phyloP scores from a whole-genome alignment of 2,329 filamentous ascomycete genomes.

The Colletotrichum gloeosporioides region DNA sequence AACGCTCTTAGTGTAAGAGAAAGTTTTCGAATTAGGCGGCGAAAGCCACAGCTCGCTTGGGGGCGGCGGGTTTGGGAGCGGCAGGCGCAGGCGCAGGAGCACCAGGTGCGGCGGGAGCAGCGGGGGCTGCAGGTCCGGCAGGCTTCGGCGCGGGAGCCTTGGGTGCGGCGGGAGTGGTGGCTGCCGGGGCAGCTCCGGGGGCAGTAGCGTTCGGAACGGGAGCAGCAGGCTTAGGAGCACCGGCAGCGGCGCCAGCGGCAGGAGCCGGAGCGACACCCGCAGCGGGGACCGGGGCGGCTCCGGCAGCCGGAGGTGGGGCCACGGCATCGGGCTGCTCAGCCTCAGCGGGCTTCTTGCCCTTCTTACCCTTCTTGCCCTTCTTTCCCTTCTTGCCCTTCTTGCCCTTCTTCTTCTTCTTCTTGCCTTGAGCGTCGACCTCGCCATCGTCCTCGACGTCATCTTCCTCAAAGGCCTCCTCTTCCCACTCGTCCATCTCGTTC shows the following conservation, averaged over 20 bases:
- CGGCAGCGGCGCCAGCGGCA: not conserved
- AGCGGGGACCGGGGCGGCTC: not conserved
- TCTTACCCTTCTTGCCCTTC: conserved; percentile 9
- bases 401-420: conserved; percentile 19
- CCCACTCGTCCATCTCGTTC: not conserved
- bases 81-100: not conserved
- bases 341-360: conserved; percentile 5
- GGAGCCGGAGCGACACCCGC: not conserved
- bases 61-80: not conserved
- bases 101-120: not conserved
- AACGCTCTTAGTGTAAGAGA: not conserved
- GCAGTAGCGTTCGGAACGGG: not conserved
- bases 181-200: not conserved
- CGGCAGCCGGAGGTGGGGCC: not conserved
- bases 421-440: conserved; percentile 1
- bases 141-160: not conserved
- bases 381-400: conserved; percentile 20
- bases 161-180: not conserved
- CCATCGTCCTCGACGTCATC: not conserved
- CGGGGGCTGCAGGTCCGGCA: not conserved
- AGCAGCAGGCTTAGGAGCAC: not conserved
- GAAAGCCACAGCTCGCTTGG: not conserved
- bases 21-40: not conserved
- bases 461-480: not conserved
- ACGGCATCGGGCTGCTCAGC: not conserved